Evolutionary conservation across 768 basidiomycete species (phyloP).

Genomic region (Tricholoma furcatifolium): DNA sequence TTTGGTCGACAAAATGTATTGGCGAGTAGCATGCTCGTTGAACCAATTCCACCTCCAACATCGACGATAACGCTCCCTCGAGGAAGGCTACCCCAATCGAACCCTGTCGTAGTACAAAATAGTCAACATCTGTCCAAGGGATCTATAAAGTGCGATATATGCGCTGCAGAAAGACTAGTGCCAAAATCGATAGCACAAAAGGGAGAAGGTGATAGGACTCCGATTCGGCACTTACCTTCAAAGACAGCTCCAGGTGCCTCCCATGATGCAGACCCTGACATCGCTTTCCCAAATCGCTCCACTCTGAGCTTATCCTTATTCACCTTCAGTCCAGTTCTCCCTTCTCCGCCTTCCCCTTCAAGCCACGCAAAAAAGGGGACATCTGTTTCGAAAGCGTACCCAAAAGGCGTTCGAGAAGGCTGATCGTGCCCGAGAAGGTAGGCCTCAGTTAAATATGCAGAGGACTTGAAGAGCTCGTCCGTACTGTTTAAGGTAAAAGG

Average conservation of each 20-base stretch:
- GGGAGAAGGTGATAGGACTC: neutral
- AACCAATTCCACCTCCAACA: slow-evolving; percentile 70
- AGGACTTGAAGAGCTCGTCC: slow-evolving; percentile 76
- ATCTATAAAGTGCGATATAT: slow-evolving; percentile 8
- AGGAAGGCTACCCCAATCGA: slow-evolving; percentile 54
- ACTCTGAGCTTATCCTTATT: slow-evolving; percentile 52
- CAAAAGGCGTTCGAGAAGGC: slow-evolving; percentile 65
- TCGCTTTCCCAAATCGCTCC: slow-evolving; percentile 71
- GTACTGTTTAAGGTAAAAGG: slow-evolving; percentile 40
- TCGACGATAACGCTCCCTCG: slow-evolving; percentile 57
- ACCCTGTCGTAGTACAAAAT: slow-evolving; percentile 36
- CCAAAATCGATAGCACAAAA: neutral
- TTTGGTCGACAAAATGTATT: slow-evolving; percentile 27
- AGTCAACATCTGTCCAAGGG: neutral
- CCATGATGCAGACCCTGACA: slow-evolving; percentile 73
- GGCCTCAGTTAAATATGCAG: slow-evolving; percentile 73
- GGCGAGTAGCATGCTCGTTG: slow-evolving; percentile 38
- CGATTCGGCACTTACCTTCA: slow-evolving; percentile 37
- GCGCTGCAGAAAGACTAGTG: neutral
- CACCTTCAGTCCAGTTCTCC: neutral
- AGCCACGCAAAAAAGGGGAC: slow-evolving; percentile 73
- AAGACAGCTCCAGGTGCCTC: slow-evolving; percentile 62
- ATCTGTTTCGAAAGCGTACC: slow-evolving; percentile 57
- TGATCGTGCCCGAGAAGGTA: slow-evolving; percentile 44
- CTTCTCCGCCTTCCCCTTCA: slow-evolving; percentile 38